A percentile compares a stretch with the other conserved stretches of the same genome.
phyloP scores from a whole-genome alignment of 495 filamentous ascomycete genomes.

The Poronia punctata region DNA sequence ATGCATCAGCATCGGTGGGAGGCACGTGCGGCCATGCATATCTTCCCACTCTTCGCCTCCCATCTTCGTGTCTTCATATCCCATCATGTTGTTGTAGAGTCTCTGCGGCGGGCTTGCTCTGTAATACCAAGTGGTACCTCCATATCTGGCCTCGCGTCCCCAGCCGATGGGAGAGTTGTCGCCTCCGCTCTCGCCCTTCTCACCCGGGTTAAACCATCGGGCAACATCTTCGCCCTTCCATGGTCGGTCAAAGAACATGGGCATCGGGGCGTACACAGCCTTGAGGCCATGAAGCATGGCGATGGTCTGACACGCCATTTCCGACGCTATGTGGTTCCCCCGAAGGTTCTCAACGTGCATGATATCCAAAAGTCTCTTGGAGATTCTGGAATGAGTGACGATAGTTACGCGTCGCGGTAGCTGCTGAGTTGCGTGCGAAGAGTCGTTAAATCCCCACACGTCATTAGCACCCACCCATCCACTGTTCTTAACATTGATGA shows the following conservation, averaged over 20 bases:
- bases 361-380: conserved; percentile 52
- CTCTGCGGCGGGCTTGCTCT: conserved; percentile 43
- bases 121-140: conserved; percentile 55
- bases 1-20: conserved; percentile 51
- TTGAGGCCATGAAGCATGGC: conserved; percentile 67
- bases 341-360: conserved; percentile 57
- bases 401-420: conserved; percentile 61
- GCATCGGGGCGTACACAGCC: conserved; percentile 59
- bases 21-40: conserved; percentile 42
- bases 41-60: conserved; percentile 49
- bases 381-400: conserved; percentile 58
- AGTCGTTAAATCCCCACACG: conserved; percentile 55
- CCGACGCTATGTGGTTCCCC: conserved; percentile 58
- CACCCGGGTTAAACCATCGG: conserved; percentile 55
- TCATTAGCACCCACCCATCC: conserved; percentile 55
- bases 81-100: conserved; percentile 58
- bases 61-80: conserved; percentile 44
- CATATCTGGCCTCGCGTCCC: conserved; percentile 48
- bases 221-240: conserved; percentile 52
- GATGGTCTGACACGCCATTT: conserved; percentile 62
- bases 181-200: conserved; percentile 39
- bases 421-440: conserved; percentile 33
- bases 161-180: conserved; percentile 43
- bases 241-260: conserved; percentile 58
- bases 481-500: conserved; percentile 60